Evolutionary conservation across 768 basidiomycete genomes (phyloP).

Genomic region (Calvatia gigantea): DNA sequence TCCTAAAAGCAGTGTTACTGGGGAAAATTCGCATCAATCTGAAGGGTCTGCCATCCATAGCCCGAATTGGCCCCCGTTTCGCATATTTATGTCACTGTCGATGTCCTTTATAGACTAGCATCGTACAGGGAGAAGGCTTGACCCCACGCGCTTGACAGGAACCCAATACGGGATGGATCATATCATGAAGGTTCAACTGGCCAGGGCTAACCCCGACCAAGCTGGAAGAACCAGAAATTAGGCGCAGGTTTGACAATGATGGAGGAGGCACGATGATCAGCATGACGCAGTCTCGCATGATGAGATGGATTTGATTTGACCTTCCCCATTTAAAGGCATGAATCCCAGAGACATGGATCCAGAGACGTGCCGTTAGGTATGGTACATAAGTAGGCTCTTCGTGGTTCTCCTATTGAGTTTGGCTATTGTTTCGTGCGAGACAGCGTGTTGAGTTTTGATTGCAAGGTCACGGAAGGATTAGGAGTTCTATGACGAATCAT

Average conservation of each 20-base stretch:
- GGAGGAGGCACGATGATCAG: not conserved
- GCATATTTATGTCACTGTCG: not conserved
- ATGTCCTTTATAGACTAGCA: not conserved
- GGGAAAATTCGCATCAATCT: not conserved
- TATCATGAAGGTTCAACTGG: not conserved
- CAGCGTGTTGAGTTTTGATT: not conserved
- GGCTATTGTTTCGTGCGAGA: constrained; percentile 9
- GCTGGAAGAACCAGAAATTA: not conserved
- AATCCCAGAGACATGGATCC: not conserved
- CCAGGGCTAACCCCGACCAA: not conserved
- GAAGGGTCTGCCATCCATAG: not conserved
- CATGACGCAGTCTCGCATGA: not conserved
- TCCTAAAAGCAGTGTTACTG: not conserved
- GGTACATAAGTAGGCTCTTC: constrained; percentile 5
- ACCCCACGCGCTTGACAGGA: not conserved
- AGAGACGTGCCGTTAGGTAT: constrained; percentile 2
- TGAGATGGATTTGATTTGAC: not conserved
- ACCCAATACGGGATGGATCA: not conserved
- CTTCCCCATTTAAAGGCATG: not conserved
- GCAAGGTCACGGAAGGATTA: not conserved
- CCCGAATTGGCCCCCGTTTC: not conserved
- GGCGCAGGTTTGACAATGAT: not conserved
- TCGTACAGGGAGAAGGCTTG: not conserved
- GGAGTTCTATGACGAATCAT: constrained; percentile 5
- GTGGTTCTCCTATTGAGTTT: constrained; percentile 2